Evolutionary conservation across 441 rosid genomes (phyloP).

Genomic region (Euphorbia celastroides): DNA sequence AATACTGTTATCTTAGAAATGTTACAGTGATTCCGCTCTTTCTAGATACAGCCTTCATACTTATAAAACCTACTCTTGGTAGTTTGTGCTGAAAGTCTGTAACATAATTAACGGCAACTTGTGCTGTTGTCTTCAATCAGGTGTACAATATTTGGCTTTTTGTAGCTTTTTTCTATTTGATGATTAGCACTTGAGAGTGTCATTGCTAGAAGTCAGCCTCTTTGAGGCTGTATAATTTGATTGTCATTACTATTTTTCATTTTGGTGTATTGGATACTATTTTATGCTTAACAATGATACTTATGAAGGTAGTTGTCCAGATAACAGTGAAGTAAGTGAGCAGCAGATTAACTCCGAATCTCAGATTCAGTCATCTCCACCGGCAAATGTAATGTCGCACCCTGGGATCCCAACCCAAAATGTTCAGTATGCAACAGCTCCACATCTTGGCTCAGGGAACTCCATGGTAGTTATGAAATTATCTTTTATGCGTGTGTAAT

Average conservation of each 20-base stretch:
- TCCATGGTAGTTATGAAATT: conserved; percentile 37
- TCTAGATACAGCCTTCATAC: not conserved
- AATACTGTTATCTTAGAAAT: no score
- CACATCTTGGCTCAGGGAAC: conserved; percentile 45
- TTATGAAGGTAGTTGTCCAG: conserved; percentile 27
- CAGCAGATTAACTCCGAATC: conserved; percentile 45
- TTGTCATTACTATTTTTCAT: not conserved
- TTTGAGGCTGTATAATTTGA: conserved; percentile 7
- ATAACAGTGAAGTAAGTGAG: conserved; percentile 49
- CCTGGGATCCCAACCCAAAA: conserved; percentile 37
- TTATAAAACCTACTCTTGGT: not conserved
- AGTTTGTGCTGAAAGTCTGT: not conserved
- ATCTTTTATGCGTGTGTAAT: not conserved
- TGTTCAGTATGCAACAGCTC: conserved; percentile 37
- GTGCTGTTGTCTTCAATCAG: conserved; percentile 4
- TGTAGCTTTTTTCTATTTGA: not conserved
- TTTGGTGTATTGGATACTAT: not conserved
- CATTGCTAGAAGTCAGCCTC: not conserved
- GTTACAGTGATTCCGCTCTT: not conserved
- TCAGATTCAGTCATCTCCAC: conserved; percentile 33
- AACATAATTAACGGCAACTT: not conserved
- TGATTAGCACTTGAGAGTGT: not conserved
- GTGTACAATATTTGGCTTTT: not conserved
- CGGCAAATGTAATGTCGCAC: conserved; percentile 36
- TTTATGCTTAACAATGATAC: conserved; percentile 4